Base-by-base conservation (phyloP, 2,329 filamentous ascomycete species). In the Paecilomyces formosus region DNA sequence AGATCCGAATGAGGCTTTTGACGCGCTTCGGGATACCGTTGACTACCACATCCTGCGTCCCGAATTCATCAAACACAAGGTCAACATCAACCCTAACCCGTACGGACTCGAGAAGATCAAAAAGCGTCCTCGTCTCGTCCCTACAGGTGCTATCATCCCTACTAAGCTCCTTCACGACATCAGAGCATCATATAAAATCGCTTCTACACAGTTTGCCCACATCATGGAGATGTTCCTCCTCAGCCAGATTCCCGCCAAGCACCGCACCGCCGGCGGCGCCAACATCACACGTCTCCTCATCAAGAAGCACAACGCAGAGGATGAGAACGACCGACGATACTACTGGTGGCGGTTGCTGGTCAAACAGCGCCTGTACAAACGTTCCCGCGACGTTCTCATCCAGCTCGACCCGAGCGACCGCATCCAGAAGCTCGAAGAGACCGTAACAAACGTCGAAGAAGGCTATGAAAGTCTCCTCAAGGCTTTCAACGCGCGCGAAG, bases 1-100 rank as follows among this genome's bases (percentile, higher is more conserved):
- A 75, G 93, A 97, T 61, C 95, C 94, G 0, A 97, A 85, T 65
- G 85, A 87, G 70, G 80, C 79, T 26, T 88, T 88, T 63, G 85
- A 88, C 64, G 83, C 82, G 55, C 81, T 88, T 64, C 82, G 85
- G 58, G 85, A 88, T 68, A 81, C 80, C 60, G 81, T 82, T 65
- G 85, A 88, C 68, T 81, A 85, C 60, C 76, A 78, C 24, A 78
- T 81, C 59, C 77, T 88, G 15, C 79, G 79, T 57, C 76, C 76
- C 5, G 75, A 82, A 60, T 78, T 82, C 54, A 65, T 75, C 15
- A 80, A 80, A 61, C 70, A 76, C 45, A 70, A 76, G 1, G 71
- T 84, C 52, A 74, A 74, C 57, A 77, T 83, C 61, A 77, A 82
- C 63, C 69, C 74, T 13, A 68, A 78, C 66, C 71, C 77, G 0